Percentiles rank a stretch among this genome's conserved stretches.
These are phyloP conservation scores for Malassezia caprae DNA, from an alignment of 1,284 basidiomycete genomes.

Conservation along the genomic window DNA sequence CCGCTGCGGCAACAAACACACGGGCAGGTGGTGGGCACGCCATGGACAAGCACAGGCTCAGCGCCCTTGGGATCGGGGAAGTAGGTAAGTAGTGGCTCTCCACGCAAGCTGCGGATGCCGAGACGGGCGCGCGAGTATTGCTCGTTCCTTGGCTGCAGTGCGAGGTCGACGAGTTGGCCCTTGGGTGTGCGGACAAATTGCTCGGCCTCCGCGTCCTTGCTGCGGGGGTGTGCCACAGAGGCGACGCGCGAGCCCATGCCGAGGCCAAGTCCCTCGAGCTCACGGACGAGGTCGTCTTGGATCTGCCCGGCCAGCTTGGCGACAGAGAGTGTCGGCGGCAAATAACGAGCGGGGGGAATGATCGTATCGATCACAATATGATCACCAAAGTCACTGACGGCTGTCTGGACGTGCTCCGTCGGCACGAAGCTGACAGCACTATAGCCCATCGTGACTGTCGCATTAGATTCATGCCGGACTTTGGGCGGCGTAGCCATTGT, in stretches of 20 bases:
- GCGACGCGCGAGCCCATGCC: slow-evolving; percentile 10
- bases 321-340: slow-evolving; percentile 14
- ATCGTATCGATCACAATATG: slow-evolving; percentile 31
- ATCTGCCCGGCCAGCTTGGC: slow-evolving; percentile 12
- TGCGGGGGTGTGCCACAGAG: slow-evolving; percentile 16
- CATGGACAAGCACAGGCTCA: not conserved
- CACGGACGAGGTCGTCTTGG: slow-evolving; percentile 13
- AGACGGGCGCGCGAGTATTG: slow-evolving; percentile 1
- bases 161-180: slow-evolving; percentile 9
- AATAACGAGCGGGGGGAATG: slow-evolving; percentile 22
- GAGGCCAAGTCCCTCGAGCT: slow-evolving; percentile 9
- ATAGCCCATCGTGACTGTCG: slow-evolving; percentile 13
- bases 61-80: slow-evolving; percentile 10
- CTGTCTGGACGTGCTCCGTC: slow-evolving; percentile 25
- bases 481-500: not conserved
- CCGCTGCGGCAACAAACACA: slow-evolving; percentile 17
- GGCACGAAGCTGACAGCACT: slow-evolving; percentile 29
- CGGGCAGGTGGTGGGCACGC: slow-evolving; percentile 9
- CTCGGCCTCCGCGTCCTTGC: slow-evolving; percentile 15
- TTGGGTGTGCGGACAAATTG: slow-evolving; percentile 1
- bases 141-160: not conserved
- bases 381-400: slow-evolving; percentile 23
- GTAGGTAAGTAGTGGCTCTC: slow-evolving; percentile 15
- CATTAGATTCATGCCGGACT: slow-evolving; percentile 10
- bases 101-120: slow-evolving; percentile 16